Conservation (phyloP, 169 alveolate species). For the Theileria parva region DNA sequence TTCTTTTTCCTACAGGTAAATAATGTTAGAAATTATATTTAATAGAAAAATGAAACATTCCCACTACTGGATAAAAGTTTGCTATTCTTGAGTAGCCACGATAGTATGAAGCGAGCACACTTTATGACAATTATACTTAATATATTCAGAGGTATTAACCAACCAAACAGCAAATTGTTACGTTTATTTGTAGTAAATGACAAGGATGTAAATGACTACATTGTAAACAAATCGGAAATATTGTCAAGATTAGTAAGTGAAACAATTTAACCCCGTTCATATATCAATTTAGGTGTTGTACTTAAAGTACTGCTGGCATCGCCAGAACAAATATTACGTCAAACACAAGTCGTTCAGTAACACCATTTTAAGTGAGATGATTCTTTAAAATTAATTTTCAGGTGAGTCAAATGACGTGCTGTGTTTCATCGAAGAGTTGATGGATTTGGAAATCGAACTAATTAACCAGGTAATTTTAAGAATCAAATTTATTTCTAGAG, state of each 20-base stretch:
- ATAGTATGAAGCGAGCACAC: constrained; percentile 66
- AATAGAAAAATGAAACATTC: constrained; percentile 42
- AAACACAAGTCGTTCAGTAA: background rate
- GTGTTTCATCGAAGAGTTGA: constrained; percentile 46
- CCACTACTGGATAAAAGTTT: constrained; percentile 57
- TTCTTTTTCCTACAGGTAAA: constrained; percentile 54
- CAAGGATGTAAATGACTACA: constrained; percentile 45
- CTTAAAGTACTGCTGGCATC: constrained; percentile 48
- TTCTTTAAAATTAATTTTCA: constrained; percentile 1
- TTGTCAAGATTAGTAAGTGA: constrained; percentile 32
- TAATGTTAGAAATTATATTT: no score
- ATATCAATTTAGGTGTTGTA: constrained; percentile 17
- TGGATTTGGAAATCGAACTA: constrained; percentile 46
- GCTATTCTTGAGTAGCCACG: constrained; percentile 49
- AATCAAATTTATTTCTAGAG: constrained; percentile 12
- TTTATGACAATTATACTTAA: constrained; percentile 54
- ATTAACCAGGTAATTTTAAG: constrained; percentile 36
- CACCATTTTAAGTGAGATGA: background rate
- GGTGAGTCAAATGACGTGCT: constrained; percentile 53
- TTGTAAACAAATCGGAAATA: constrained; percentile 32
- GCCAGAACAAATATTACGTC: constrained; percentile 40
- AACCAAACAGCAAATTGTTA: background rate
- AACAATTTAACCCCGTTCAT: background rate
- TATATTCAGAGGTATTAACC: constrained; percentile 30
- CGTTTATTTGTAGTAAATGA: constrained; percentile 36